Base-by-base conservation (phyloP, 2,329 filamentous ascomycete species). In the Pezicula rhizophila region DNA sequence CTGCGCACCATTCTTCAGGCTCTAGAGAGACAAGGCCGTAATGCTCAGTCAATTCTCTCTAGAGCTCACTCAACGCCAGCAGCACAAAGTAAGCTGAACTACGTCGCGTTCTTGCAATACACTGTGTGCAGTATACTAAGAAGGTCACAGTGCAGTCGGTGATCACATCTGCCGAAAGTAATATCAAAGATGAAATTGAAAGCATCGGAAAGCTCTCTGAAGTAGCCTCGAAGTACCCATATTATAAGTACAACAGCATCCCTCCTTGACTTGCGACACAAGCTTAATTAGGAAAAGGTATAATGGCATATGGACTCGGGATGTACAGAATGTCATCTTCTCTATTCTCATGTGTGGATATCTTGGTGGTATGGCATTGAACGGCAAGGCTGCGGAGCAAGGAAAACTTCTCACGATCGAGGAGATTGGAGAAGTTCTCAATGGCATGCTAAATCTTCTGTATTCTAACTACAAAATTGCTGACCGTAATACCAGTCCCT, bases 61-160 rank as follows among this genome's bases (percentile, higher is more conserved):
- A 79, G 89, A 64, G 89, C 93, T 44, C 93, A 99, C 70, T 93
- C 91, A 2, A 96, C 90, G 4, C 84, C 89, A 11, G 79, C 83
- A 20, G 66, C 73, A 49, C 71, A 82, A 42, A 66, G 83, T 85
- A 66, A 63, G 79, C 70, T 17, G 37, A 31, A 7, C 23, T 37
- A 31, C 25, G 25, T n/a, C 26, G 34, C 20, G 14, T 11, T 15
- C 45, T 20, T 23, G 10, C 7, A 8, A 23, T 10, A 31, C 8
- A 12, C 8, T 31, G 6, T 31, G 4, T 31, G 5, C 18, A 15
- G 33, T 12, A 34, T 18, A 41, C 53, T 60, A 50, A 62, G 28
- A 31, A 8, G 5, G 26, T 47, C 28, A 33, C 42, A 89, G 89
- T 93, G 50, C 71, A 77, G 28, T 70, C 77, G 4, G 74, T 96